Evolutionary conservation across 148 eudicot genomes (phyloP).

Genomic region (Beta vulgaris): DNA sequence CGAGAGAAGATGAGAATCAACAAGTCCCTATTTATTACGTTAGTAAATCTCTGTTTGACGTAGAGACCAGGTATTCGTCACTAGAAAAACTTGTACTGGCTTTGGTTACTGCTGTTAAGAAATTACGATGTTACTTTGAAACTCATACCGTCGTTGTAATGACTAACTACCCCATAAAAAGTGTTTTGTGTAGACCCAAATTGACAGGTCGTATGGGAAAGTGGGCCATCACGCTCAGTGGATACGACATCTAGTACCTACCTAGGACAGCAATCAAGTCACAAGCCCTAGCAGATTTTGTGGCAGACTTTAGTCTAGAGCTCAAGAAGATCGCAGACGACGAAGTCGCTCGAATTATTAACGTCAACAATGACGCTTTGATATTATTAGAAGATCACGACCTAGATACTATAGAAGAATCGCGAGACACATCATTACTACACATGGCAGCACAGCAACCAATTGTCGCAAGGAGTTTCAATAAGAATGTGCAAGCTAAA

Average conservation of each 20-base stretch:
- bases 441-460: too few species aligned
- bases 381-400: too few species aligned
- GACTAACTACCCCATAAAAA: too few species aligned
- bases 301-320: not conserved
- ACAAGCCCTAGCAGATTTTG: not conserved
- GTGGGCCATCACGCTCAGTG: not conserved
- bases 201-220: not conserved
- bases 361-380: not conserved
- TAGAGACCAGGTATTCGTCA: not conserved
- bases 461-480: too few species aligned
- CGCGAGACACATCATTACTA: too few species aligned
- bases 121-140: not conserved
- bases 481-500: too few species aligned
- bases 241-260: not conserved
- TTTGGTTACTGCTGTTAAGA: not conserved
- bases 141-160: not conserved
- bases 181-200: not conserved
- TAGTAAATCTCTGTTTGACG: not conserved
- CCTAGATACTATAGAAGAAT: too few species aligned
- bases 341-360: not conserved
- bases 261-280: not conserved
- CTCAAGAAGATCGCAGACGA: not conserved
- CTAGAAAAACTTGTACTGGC: not conserved
- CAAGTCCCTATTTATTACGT: not conserved
- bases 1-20: not conserved